Conservation (phyloP, 352 stramenopile species). For the Blastocystis hominis region DNA sequence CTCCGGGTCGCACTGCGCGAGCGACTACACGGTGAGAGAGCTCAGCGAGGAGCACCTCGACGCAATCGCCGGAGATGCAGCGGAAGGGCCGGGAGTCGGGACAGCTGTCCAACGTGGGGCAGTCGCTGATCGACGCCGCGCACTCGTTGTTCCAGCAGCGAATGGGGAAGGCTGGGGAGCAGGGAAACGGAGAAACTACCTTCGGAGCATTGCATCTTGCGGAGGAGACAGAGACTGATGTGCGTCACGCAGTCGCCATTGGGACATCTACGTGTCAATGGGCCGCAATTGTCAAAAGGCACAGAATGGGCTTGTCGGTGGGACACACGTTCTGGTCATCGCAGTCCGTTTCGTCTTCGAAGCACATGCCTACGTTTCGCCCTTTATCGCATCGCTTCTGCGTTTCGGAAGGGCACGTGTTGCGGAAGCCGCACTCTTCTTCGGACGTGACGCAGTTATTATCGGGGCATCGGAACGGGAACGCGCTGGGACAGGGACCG, state of each 20-base stretch:
- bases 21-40: not conserved
- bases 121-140: not conserved
- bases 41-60: not conserved
- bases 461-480: constrained; percentile 24
- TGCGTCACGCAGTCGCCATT: constrained; percentile 17
- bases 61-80: constrained; percentile 8
- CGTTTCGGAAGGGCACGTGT: not conserved
- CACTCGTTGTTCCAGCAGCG: constrained; percentile 55
- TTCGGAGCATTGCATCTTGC: not conserved
- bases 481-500: not conserved
- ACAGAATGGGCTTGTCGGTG: not conserved
- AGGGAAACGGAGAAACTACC: not conserved
- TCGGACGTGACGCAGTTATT: constrained; percentile 1
- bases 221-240: not conserved
- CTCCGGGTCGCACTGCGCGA: not conserved
- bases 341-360: not conserved
- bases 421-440: not conserved
- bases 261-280: not conserved
- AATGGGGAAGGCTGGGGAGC: not conserved
- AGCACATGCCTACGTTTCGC: constrained; percentile 6
- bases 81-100: not conserved
- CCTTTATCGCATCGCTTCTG: constrained; percentile 15
- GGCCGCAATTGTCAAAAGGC: not conserved
- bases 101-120: not conserved
- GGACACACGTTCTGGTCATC: constrained; percentile 4